Conservation (phyloP, 2,329 filamentous ascomycete genomes). For the Penicillium brevicompactum region DNA sequence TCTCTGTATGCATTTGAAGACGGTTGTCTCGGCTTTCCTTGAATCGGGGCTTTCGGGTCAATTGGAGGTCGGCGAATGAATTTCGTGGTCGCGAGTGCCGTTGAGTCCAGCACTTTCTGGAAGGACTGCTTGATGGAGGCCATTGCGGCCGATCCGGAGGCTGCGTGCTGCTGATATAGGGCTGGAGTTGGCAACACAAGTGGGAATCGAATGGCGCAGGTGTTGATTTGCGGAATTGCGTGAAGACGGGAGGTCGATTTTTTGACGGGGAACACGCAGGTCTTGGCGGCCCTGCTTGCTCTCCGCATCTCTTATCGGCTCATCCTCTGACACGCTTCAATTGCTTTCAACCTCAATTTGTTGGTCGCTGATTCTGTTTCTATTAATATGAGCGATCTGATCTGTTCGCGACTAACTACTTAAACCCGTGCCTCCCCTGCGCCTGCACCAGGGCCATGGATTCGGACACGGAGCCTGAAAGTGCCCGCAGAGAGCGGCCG, state of each 20-base stretch:
- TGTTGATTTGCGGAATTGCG: conserved; percentile 18
- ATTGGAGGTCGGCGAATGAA: conserved; percentile 39
- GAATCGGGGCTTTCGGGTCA: conserved; percentile 39
- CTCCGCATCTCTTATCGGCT: conserved; percentile 29
- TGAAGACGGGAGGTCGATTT: conserved; percentile 34
- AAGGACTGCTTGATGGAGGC: conserved; percentile 34
- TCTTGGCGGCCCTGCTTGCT: conserved; percentile 25
- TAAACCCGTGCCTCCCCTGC: conserved; percentile 4
- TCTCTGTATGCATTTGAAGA: conserved; percentile 47
- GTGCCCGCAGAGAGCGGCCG: conserved; percentile 47
- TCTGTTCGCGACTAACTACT: background rate
- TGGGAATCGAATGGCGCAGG: conserved; percentile 20
- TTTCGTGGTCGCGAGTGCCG: conserved; percentile 42
- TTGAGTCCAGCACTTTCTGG: conserved; percentile 43
- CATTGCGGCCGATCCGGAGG: conserved; percentile 36
- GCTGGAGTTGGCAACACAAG: background rate
- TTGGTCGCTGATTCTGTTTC: background rate
- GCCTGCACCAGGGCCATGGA: conserved; percentile 12
- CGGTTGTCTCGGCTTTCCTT: conserved; percentile 43
- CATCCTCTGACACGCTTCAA: conserved; percentile 10
- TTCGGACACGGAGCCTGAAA: conserved; percentile 25
- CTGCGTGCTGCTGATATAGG: conserved; percentile 17
- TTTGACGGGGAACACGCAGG: conserved; percentile 33
- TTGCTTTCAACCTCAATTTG: conserved; percentile 7
- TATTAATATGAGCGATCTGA: conserved; percentile 21